Evolutionary conservation across 352 stramenopile genomes (phyloP).

Genomic region (Phytophthora rubi): DNA sequence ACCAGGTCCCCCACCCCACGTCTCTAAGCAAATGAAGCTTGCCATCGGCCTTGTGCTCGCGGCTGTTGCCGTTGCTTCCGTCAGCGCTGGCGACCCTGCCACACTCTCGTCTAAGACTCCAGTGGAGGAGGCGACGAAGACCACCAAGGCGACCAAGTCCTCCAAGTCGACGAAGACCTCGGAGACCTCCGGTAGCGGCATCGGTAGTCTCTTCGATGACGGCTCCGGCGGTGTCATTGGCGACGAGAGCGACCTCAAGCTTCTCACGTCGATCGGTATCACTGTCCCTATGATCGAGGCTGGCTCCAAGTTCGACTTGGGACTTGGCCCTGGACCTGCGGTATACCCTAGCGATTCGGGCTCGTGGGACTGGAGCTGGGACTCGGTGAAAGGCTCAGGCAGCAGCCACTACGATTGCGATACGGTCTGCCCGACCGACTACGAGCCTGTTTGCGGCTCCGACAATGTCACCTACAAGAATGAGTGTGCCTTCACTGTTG

Average conservation of each 20-base stretch:
- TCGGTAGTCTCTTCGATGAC: constrained; percentile 6
- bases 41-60: constrained; percentile 22
- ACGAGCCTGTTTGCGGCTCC: constrained; percentile 33
- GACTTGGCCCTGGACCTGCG: constrained; percentile 21
- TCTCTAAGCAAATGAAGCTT: constrained; percentile 19
- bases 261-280: constrained; percentile 19
- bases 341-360: constrained; percentile 24
- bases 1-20: constrained; percentile 2
- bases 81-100: constrained; percentile 17
- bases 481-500: constrained; percentile 25
- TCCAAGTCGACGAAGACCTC: constrained; percentile 12
- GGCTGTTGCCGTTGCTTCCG: constrained; percentile 15
- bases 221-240: constrained; percentile 1
- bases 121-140: constrained; percentile 26
- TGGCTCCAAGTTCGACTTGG: constrained; percentile 13
- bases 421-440: constrained; percentile 14
- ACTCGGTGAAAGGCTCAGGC: constrained; percentile 13
- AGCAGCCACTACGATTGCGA: constrained; percentile 14
- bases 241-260: constrained; percentile 14
- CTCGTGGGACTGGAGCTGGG: constrained; percentile 25
- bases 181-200: constrained; percentile 1
- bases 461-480: constrained; percentile 41
- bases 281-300: constrained; percentile 16
- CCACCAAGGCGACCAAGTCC: constrained; percentile 3
- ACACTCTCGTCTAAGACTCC: constrained; percentile 23